Evolutionary conservation across 148 eudicot genomes (phyloP).

Genomic region (Agrostemma githago): DNA sequence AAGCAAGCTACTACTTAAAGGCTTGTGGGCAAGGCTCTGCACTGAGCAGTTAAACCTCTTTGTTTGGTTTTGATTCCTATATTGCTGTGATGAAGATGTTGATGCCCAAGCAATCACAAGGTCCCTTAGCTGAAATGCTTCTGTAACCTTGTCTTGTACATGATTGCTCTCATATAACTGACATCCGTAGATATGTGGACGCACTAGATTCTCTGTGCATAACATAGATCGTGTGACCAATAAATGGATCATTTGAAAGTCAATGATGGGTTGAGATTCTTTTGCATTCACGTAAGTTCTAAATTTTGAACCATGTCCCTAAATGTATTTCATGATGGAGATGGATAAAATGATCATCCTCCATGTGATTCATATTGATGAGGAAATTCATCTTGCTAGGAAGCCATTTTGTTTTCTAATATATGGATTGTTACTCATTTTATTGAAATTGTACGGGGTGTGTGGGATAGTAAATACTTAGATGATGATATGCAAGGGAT

Average conservation of each 20-base stretch:
- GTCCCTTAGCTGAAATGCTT: not conserved
- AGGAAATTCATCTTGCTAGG: not conserved
- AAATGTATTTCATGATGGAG: not conserved
- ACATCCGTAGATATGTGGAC: not conserved
- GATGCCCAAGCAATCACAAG: not conserved
- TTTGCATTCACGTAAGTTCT: not conserved
- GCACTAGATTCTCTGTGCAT: not conserved
- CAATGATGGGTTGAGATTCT: not conserved
- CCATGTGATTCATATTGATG: not conserved
- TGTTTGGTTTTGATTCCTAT: not conserved
- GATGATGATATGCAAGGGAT: not conserved
- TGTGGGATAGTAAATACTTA: not conserved
- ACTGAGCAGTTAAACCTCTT: not conserved
- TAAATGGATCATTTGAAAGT: not conserved
- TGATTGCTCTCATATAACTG: not conserved
- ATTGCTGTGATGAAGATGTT: not conserved
- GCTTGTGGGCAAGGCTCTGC: not conserved
- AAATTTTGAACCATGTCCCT: not conserved
- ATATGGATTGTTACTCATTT: not conserved
- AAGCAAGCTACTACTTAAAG: not conserved
- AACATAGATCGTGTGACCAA: not conserved
- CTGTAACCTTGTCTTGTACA: not conserved
- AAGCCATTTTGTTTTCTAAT: not conserved
- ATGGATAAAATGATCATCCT: not conserved
- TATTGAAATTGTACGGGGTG: not conserved